Conservation (phyloP, 352 stramenopile species). For the Globisporangium cylindrosporum region DNA sequence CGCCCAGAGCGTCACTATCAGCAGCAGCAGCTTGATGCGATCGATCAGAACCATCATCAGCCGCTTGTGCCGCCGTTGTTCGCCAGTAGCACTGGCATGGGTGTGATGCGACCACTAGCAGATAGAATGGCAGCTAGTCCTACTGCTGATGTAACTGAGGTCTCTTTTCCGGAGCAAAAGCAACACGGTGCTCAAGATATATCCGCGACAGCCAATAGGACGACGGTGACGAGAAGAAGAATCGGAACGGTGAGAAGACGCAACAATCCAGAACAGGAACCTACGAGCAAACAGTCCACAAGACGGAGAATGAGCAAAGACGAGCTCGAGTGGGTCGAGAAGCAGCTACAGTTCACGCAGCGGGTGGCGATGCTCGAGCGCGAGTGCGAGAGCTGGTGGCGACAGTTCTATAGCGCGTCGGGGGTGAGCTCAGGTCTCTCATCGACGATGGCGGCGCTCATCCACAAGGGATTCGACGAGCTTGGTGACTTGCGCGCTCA, state of each 20-base stretch:
- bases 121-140: neutral
- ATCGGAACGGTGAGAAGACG: conserved; percentile 31
- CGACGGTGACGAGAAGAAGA: neutral
- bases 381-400: conserved; percentile 51
- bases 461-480: conserved; percentile 53
- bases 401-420: conserved; percentile 41
- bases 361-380: conserved; percentile 45
- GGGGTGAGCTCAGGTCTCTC: conserved; percentile 12
- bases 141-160: neutral
- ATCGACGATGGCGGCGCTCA: conserved; percentile 16
- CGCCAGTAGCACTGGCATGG: neutral
- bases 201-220: neutral
- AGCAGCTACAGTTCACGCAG: conserved; percentile 48
- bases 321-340: conserved; percentile 64
- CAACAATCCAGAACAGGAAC: neutral
- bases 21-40: neutral
- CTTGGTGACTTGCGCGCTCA: conserved; percentile 23
- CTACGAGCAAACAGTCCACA: neutral
- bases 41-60: conserved; percentile 1
- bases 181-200: neutral
- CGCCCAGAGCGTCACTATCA: conserved; percentile 9
- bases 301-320: conserved; percentile 29
- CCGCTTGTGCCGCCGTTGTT: conserved; percentile 18
- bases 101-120: neutral
- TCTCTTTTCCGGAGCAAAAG: neutral